These are phyloP conservation scores for Amyloporia xantha DNA, from an alignment of 768 basidiomycete species.

Conservation along the genomic window DNA sequence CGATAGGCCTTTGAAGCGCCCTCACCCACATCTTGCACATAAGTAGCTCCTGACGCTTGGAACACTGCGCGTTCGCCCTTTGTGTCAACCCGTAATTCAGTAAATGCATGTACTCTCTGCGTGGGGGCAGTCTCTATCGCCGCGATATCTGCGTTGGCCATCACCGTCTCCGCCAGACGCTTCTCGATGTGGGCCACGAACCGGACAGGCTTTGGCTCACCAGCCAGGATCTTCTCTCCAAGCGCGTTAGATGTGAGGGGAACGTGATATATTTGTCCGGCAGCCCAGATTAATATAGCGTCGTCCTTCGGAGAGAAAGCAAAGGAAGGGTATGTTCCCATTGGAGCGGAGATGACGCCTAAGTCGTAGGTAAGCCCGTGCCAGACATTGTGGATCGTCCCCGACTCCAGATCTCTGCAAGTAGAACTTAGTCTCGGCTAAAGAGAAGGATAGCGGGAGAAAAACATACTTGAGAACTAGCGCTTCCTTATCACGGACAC, in stretches of 20 bases:
- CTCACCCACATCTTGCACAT: conserved; percentile 35
- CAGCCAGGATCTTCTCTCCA: conserved; percentile 45
- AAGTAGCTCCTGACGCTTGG: conserved; percentile 59
- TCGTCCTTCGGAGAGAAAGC: conserved; percentile 56
- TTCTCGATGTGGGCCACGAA: conserved; percentile 63
- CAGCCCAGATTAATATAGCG: conserved; percentile 67
- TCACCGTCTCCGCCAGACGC: conserved; percentile 54
- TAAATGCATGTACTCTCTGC: conserved; percentile 57
- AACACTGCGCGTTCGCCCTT: conserved; percentile 49
- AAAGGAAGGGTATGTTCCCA: conserved; percentile 77
- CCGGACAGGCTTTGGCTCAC: conserved; percentile 40
- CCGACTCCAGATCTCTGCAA: conserved; percentile 63
- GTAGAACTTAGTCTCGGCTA: too few species aligned
- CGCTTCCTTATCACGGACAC: conserved; percentile 66
- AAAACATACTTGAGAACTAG: conserved; percentile 58
- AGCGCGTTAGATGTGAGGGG: conserved; percentile 44
- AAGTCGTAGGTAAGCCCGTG: conserved; percentile 65
- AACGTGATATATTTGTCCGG: conserved; percentile 60
- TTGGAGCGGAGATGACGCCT: conserved; percentile 57
- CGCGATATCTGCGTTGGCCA: conserved; percentile 42
- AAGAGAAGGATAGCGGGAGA: too few species aligned
- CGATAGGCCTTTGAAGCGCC: conserved; percentile 23
- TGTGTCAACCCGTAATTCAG: conserved; percentile 52
- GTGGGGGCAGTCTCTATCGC: conserved; percentile 45
- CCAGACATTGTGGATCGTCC: conserved; percentile 60